These are phyloP conservation scores for Fusarium abutilonis DNA, from an alignment of 2,329 filamentous ascomycete species.

Conservation along the genomic window DNA sequence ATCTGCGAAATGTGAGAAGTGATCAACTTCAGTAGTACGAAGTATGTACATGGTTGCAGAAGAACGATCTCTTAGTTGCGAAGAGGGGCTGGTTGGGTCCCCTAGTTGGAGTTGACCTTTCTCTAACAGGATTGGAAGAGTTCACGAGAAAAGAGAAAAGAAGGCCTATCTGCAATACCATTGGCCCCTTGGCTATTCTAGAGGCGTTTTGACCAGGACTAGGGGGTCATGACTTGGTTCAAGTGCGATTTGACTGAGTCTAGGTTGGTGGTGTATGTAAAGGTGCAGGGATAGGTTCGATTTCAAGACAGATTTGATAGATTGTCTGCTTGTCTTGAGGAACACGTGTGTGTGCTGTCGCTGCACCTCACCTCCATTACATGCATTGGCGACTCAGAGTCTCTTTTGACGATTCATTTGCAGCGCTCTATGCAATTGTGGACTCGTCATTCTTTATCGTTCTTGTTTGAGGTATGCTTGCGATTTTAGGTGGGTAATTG, in stretches of 20 bases:
- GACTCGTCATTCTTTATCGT: constrained; percentile 28
- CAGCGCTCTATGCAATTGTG: constrained; percentile 10
- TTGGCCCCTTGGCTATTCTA: constrained; percentile 18
- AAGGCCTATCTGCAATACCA: constrained; percentile 11
- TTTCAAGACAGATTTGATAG: constrained; percentile 15
- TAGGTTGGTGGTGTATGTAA: constrained; percentile 10
- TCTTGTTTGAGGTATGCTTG: constrained; percentile 30
- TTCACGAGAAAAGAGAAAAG: constrained; percentile 33
- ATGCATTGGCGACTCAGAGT: constrained; percentile 4
- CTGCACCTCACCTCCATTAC: constrained; percentile 18
- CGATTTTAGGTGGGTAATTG: constrained; percentile 18
- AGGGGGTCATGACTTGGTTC: constrained; percentile 9
- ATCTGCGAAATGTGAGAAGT: constrained; percentile 31
- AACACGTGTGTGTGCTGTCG: constrained; percentile 18
- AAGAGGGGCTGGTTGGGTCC: constrained; percentile 13
- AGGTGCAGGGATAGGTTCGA: constrained; percentile 7
- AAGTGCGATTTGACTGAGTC: constrained; percentile 16
- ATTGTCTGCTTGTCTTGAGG: constrained; percentile 12
- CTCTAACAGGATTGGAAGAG: constrained; percentile 17
- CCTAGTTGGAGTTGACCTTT: constrained; percentile 19
- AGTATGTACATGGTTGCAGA: neutral
- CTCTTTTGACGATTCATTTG: constrained; percentile 13
- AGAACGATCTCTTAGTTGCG: constrained; percentile 16
- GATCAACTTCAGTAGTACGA: constrained; percentile 16
- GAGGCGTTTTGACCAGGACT: constrained; percentile 14